Conservation (phyloP, 805 yeast genomes). For the Candida manassasensis region DNA sequence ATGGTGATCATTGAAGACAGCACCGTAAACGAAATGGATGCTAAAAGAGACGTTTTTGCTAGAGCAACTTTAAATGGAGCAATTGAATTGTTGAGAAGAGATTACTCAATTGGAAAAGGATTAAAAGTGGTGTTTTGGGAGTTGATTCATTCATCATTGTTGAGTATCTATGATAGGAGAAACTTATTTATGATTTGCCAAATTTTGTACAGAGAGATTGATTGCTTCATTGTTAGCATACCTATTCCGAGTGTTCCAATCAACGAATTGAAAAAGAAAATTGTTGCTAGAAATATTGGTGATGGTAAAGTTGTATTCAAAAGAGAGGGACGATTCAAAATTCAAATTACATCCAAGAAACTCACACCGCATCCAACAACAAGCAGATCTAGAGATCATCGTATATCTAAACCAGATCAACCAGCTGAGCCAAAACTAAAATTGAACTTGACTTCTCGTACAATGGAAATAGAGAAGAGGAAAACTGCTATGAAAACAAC, state of each 20-base stretch:
- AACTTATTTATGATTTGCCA: conserved; percentile 59
- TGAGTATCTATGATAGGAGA: conserved; percentile 58
- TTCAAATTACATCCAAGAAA: conserved; percentile 38
- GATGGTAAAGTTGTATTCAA: conserved; percentile 54
- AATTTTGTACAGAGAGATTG: conserved; percentile 58
- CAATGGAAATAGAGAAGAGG: conserved; percentile 9
- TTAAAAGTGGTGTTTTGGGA: conserved; percentile 64
- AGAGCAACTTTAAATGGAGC: conserved; percentile 63
- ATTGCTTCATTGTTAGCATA: conserved; percentile 57
- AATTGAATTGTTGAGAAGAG: conserved; percentile 58
- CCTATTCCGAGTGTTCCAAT: conserved; percentile 58
- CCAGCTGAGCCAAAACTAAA: conserved; percentile 11
- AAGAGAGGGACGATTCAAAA: conserved; percentile 54
- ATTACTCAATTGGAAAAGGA: conserved; percentile 52
- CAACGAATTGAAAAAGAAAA: conserved; percentile 43
- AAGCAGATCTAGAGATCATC: conserved; percentile 7
- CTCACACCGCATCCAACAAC: conserved; percentile 2
- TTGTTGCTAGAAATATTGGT: conserved; percentile 55
- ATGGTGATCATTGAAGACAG: conserved; percentile 58
- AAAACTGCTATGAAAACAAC: background rate
- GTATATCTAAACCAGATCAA: conserved; percentile 2
- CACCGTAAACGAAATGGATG: conserved; percentile 36
- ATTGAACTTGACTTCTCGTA: conserved; percentile 6
- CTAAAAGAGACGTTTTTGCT: conserved; percentile 62
- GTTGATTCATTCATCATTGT: conserved; percentile 55